Evolutionary conservation across 2,329 filamentous ascomycete genomes (phyloP).

Genomic region (Geoglossum cookeanum): DNA sequence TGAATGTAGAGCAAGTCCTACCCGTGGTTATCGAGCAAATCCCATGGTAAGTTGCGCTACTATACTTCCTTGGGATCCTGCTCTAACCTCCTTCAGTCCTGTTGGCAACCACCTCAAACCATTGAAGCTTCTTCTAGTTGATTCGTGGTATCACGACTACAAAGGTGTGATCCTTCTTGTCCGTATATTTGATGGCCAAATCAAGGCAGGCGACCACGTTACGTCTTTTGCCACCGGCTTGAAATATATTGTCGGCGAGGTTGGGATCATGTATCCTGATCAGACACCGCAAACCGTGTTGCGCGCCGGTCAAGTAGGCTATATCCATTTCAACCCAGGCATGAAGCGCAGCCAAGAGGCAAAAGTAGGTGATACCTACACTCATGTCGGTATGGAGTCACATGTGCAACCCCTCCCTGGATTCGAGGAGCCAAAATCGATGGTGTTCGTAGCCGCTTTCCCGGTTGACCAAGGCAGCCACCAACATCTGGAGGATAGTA

Average conservation of each 20-base stretch:
- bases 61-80: neutral
- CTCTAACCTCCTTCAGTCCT: slow-evolving; percentile 27
- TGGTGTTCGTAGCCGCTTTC: slow-evolving; percentile 97
- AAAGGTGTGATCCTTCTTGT: slow-evolving; percentile 84
- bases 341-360: slow-evolving; percentile 96
- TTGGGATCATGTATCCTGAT: slow-evolving; percentile 87
- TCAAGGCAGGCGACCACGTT: slow-evolving; percentile 70
- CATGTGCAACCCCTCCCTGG: slow-evolving; percentile 66
- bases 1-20: slow-evolving; percentile 67
- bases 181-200: slow-evolving; percentile 70
- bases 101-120: slow-evolving; percentile 53
- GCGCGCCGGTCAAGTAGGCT: slow-evolving; percentile 85
- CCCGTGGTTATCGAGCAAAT: slow-evolving; percentile 74
- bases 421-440: slow-evolving; percentile 92
- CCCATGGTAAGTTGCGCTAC: slow-evolving; percentile 33
- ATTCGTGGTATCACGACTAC: slow-evolving; percentile 97
- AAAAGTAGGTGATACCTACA: slow-evolving; percentile 91
- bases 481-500: slow-evolving; percentile 74
- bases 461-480: slow-evolving; percentile 84
- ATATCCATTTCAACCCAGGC: slow-evolving; percentile 91
- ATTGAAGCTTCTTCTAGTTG: slow-evolving; percentile 70
- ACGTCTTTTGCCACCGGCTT: slow-evolving; percentile 72
- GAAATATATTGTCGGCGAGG: slow-evolving; percentile 86
- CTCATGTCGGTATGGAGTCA: slow-evolving; percentile 57
- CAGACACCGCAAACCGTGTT: slow-evolving; percentile 64